A percentile compares a stretch with the other conserved stretches of the same genome.
phyloP scores from a whole-genome alignment of 768 basidiomycete species.

The Suillus lakei region DNA sequence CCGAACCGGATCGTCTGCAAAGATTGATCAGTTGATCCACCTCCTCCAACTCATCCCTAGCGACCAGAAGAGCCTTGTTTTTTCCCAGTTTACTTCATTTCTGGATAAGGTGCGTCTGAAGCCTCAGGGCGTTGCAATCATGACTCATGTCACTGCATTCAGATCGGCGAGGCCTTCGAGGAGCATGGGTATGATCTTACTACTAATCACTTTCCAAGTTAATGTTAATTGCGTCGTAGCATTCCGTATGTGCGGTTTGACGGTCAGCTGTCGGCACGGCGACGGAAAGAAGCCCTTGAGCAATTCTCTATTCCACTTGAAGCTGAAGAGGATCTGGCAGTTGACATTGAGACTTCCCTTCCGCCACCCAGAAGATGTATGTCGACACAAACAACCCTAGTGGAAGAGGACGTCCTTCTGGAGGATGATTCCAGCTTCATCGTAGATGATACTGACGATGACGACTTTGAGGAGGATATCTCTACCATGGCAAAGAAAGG shows the following conservation, averaged over 20 bases:
- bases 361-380: conserved; percentile 14
- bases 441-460: conserved; percentile 20
- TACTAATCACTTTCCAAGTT: background rate
- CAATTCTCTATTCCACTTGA: conserved; percentile 74
- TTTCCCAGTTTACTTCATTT: conserved; percentile 89
- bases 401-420: conserved; percentile 17
- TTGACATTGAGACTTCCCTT: conserved; percentile 20
- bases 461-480: conserved; percentile 34
- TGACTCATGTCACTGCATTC: conserved; percentile 2
- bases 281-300: conserved; percentile 77
- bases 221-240: conserved; percentile 39
- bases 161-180: conserved; percentile 76
- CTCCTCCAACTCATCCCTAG: conserved; percentile 69
- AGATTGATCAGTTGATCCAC: conserved; percentile 81
- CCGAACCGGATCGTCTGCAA: conserved; percentile 71
- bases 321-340: conserved; percentile 28
- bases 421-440: conserved; percentile 43
- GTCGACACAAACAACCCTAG: conserved; percentile 8
- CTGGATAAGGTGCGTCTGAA: conserved; percentile 64
- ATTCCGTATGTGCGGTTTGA: conserved; percentile 84
- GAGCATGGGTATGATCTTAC: conserved; percentile 54
- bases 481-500: conserved; percentile 35
- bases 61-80: conserved; percentile 83
- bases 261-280: conserved; percentile 82
- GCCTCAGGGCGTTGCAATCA: background rate